phyloP scores from a whole-genome alignment of 805 yeast genomes.

The Candida hungchunana region DNA sequence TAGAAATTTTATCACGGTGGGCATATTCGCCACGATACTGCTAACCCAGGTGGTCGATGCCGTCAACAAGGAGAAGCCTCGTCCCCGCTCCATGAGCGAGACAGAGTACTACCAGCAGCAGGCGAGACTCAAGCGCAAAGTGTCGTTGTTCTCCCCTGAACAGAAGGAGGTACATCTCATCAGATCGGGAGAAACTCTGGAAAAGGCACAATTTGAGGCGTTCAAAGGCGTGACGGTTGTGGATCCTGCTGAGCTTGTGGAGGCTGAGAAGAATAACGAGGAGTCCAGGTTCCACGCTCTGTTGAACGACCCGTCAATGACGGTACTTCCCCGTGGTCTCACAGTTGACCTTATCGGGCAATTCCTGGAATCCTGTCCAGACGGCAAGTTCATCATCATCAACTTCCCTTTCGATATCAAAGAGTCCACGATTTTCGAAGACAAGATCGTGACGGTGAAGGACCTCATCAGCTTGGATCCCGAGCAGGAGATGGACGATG shows the following conservation, averaged over 20 bases:
- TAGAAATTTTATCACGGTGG: constrained; percentile 38
- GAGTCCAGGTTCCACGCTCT: constrained; percentile 47
- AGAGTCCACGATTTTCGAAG: constrained; percentile 72
- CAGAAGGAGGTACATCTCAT: constrained; percentile 40
- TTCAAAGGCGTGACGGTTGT: constrained; percentile 32
- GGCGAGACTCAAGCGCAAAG: constrained; percentile 49
- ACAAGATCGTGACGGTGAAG: constrained; percentile 51
- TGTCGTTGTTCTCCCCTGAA: constrained; percentile 38
- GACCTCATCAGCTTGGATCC: constrained; percentile 35
- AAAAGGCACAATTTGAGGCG: constrained; percentile 5
- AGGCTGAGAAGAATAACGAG: constrained; percentile 39
- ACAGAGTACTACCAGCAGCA: constrained; percentile 39
- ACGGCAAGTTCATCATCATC: constrained; percentile 40
- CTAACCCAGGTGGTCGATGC: constrained; percentile 36
- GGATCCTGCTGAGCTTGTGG: constrained; percentile 48
- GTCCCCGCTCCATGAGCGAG: constrained; percentile 29
- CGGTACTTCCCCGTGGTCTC: constrained; percentile 33
- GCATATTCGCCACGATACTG: constrained; percentile 41
- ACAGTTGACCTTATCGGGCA: constrained; percentile 30
- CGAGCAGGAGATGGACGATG: constrained; percentile 34
- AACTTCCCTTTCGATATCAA: constrained; percentile 60
- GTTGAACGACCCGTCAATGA: constrained; percentile 34
- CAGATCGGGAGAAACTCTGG: constrained; percentile 21
- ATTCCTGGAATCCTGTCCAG: constrained; percentile 25
- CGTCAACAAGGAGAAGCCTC: constrained; percentile 32